Conservation (phyloP, 2,329 filamentous ascomycete genomes). For the Fusarium globosum region DNA sequence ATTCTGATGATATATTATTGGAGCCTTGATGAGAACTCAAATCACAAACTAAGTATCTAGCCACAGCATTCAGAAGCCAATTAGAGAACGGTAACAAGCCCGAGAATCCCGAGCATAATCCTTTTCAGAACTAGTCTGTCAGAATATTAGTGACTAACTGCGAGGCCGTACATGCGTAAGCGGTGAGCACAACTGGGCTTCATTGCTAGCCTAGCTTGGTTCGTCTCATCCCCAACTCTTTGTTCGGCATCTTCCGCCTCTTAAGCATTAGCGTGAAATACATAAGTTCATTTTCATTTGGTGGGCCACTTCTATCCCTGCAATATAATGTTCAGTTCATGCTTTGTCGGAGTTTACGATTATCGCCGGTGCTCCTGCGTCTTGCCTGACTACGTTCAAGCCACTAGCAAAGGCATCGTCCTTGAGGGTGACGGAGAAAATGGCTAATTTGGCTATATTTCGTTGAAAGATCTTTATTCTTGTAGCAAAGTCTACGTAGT, state of each 20-base stretch:
- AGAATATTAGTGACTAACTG: background rate
- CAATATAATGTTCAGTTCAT: background rate
- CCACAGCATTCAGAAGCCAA: background rate
- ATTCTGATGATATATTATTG: background rate
- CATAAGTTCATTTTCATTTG: background rate
- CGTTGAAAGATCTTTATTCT: background rate
- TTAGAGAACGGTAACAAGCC: background rate
- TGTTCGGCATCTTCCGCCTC: background rate
- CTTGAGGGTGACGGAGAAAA: no score
- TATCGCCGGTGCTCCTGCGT: background rate
- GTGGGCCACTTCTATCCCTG: no score
- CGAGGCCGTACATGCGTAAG: background rate
- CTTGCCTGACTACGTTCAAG: background rate
- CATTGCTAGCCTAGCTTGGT: background rate
- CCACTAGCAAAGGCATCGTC: background rate
- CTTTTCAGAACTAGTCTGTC: background rate
- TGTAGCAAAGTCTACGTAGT: background rate
- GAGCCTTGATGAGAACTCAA: background rate
- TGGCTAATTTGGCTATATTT: background rate
- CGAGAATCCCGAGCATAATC: background rate
- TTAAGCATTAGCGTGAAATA: no score
- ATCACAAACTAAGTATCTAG: fast-evolving
- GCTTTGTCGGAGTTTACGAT: background rate
- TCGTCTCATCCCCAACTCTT: background rate
- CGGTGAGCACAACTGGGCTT: background rate